phyloP scores from a whole-genome alignment of 202 grass and related monocot genomes.

The Cymbopogon flexuosus region DNA sequence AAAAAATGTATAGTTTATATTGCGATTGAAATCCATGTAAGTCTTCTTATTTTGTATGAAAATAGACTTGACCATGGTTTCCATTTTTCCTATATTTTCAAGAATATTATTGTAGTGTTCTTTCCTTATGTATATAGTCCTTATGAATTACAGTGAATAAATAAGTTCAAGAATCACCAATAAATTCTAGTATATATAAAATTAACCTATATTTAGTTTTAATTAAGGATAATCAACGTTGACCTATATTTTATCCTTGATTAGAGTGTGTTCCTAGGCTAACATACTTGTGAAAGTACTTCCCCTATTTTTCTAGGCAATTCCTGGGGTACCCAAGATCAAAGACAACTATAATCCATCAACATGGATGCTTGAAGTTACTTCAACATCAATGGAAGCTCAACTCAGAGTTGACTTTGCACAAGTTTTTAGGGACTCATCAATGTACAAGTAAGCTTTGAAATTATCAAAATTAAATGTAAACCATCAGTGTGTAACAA shows the following conservation, averaged over 20 bases:
- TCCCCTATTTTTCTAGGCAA: slow-evolving; percentile 32
- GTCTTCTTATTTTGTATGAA: not conserved
- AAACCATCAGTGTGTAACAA: not conserved
- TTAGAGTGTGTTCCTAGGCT: not conserved
- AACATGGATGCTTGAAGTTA: slow-evolving; percentile 91
- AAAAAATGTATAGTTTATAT: not conserved
- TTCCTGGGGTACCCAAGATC: slow-evolving; percentile 60
- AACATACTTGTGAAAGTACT: not conserved
- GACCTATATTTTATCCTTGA: not conserved
- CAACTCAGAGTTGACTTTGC: slow-evolving; percentile 57
- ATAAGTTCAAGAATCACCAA: not conserved
- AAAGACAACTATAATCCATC: slow-evolving; percentile 69
- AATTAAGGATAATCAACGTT: too few relatives aligned
- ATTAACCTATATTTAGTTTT: not conserved
- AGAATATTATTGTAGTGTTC: not conserved
- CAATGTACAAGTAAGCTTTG: slow-evolving; percentile 19
- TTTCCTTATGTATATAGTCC: slow-evolving; percentile 11
- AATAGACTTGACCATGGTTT: not conserved
- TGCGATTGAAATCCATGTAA: not conserved
- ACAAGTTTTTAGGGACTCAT: slow-evolving; percentile 56
- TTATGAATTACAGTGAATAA: slow-evolving; percentile 53
- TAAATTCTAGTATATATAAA: too few relatives aligned
- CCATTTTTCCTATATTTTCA: not conserved
- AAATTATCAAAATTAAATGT: not conserved
- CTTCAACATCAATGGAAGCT: slow-evolving; percentile 17